Conservation (phyloP, 352 stramenopile genomes). For the Bremia lactucae region DNA sequence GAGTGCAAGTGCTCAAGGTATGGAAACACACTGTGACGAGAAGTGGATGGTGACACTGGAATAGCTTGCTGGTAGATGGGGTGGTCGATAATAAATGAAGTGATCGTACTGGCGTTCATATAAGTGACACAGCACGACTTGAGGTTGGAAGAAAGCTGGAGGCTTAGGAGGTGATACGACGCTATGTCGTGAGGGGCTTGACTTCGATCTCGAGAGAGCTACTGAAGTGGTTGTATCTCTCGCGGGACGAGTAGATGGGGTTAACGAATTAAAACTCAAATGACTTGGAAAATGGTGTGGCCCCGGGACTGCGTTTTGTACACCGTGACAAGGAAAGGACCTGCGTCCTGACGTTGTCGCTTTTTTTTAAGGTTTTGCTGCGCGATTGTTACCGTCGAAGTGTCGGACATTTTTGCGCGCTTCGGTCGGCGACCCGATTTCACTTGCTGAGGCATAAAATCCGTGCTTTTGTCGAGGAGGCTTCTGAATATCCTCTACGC, state of each 20-base stretch:
- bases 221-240: constrained; percentile 31
- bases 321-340: constrained; percentile 20
- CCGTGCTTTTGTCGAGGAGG: too few relatives aligned
- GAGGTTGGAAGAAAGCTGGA: constrained; percentile 13
- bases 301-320: constrained; percentile 14
- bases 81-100: constrained; percentile 30
- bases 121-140: constrained; percentile 17
- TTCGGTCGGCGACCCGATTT: not conserved
- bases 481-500: too few relatives aligned
- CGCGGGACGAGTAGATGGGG: constrained; percentile 31
- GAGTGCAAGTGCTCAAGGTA: constrained; percentile 22
- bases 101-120: constrained; percentile 29
- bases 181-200: constrained; percentile 25
- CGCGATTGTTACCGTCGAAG: too few relatives aligned
- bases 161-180: constrained; percentile 23
- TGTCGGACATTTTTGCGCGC: not conserved
- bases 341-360: constrained; percentile 1
- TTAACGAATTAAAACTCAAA: constrained; percentile 28
- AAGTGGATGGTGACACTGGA: constrained; percentile 11
- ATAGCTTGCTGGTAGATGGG: constrained; percentile 7
- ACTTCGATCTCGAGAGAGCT: constrained; percentile 35
- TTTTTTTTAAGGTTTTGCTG: too few relatives aligned
- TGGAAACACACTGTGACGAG: constrained; percentile 9
- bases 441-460: too few relatives aligned
- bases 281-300: constrained; percentile 13